Evolutionary conservation across 129 eudicot species (phyloP).

Genomic region (Flaveria trinervia): DNA sequence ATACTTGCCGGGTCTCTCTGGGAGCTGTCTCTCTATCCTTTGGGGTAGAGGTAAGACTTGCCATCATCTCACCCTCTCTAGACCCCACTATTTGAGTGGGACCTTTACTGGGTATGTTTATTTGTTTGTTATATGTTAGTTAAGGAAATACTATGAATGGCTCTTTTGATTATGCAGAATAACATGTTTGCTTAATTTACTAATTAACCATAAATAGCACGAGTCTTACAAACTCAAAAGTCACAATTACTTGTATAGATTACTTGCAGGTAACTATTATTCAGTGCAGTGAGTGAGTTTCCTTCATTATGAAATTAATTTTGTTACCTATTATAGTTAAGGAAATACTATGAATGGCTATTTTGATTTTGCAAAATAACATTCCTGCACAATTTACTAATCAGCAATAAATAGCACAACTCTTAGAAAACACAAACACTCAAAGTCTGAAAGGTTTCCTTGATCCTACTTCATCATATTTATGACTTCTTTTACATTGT

Average conservation of each 20-base stretch:
- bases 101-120: no score
- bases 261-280: background rate
- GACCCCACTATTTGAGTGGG: no score
- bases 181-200: background rate
- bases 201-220: background rate
- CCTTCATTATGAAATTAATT: background rate
- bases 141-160: constrained; percentile 1
- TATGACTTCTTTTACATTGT: background rate
- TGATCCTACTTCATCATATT: no score
- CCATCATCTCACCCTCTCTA: no score
- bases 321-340: background rate
- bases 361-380: background rate
- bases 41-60: no score
- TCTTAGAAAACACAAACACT: background rate
- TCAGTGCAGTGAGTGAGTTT: background rate
- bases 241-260: background rate
- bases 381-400: background rate
- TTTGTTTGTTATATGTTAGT: background rate
- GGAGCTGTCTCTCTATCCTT: no score
- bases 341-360: background rate
- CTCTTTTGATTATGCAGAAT: background rate
- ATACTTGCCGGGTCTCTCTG: no score
- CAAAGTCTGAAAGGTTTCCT: no score
- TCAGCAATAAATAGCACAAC: background rate
- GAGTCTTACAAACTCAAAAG: background rate